phyloP scores from a whole-genome alignment of 495 filamentous ascomycete genomes.

The Terfezia boudieri region DNA sequence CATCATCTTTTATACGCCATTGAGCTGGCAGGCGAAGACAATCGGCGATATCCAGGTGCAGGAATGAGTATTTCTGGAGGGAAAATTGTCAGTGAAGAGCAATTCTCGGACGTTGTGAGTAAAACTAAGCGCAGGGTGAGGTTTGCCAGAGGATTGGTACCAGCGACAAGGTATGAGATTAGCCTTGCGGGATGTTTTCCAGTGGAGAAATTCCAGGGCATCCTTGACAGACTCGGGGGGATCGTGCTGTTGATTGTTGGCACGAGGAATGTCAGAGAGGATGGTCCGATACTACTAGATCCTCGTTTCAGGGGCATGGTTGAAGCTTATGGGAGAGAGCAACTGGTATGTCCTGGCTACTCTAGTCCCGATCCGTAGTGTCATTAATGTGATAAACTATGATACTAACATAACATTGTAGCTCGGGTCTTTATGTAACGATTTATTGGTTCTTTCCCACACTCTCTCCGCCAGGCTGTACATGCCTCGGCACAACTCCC shows the following conservation, averaged over 20 bases:
- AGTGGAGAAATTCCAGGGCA: constrained; percentile 14
- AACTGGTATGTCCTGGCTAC: not conserved
- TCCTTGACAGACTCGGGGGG: constrained; percentile 14
- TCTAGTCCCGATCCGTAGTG: too few species aligned
- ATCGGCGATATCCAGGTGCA: not conserved
- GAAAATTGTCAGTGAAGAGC: not conserved
- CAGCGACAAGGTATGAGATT: constrained; percentile 16
- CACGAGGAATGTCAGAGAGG: too few species aligned
- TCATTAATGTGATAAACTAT: too few species aligned
- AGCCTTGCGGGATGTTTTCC: constrained; percentile 18
- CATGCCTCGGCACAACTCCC: constrained; percentile 15
- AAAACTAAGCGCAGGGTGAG: constrained; percentile 8
- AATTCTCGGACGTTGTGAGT: constrained; percentile 15
- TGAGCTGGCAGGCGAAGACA: constrained; percentile 10
- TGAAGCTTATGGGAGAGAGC: not conserved
- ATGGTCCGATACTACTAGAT: not conserved
- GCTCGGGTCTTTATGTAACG: constrained; percentile 14
- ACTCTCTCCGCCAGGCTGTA: constrained; percentile 17
- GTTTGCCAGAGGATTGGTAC: constrained; percentile 14
- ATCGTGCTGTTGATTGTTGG: constrained; percentile 14
- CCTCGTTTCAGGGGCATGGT: not conserved
- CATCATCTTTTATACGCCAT: constrained; percentile 18
- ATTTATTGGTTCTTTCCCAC: constrained; percentile 17
- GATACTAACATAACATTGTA: too few species aligned
- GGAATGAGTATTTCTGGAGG: too few species aligned